Base-by-base conservation (phyloP, 2,329 filamentous ascomycete species). In the Clarireedia sp. region DNA sequence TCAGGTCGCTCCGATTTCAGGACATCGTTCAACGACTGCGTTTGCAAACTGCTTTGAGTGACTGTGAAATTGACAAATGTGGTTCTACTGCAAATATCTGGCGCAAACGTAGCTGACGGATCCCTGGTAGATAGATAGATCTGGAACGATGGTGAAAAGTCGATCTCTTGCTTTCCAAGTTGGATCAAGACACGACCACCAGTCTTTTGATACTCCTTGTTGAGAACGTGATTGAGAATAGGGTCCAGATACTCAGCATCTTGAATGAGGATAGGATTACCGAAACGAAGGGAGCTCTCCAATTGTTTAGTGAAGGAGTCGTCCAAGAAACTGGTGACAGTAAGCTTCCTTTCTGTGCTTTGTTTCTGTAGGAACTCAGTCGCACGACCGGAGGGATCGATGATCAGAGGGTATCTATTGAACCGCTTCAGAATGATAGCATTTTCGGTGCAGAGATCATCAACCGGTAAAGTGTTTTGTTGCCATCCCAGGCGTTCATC, bases 1-100 rank as follows among this genome's bases (percentile, higher is more conserved):
- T 99, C 94, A 3, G 95, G 94, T 55, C 95, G 84, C 76, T 99
- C 94, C 14, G 91, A 96, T 72, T 97, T 97, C 67, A 99, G 81
- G 36, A 97, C 94, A 61, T 99, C 91, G 64, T 96, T 96, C 63
- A 99, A 82, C 1, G 94, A 96, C 72, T 99, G 94, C 2, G 94
- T 97, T 74, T 96, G 94, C 68, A 99, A 79, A 78, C 92, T 97
- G 80, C 94, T 96, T 74, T 97, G 92, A 4, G 94, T 99, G 60
- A 99, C 92, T 1, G 95, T 97, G 66, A 99, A 99, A 74, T 99
- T 99, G 79, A 99, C 94, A 73, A 99, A 96, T 0, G 95, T 99
- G 6, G 94, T 97, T 67, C 95, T 83, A 77, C 90, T 96, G 82
- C 95, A 99, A 61, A 99, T 90, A 68, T 99, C 94, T 0, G 94